Conservation (phyloP, 805 yeast species). For the Saturnispora galanensis region DNA sequence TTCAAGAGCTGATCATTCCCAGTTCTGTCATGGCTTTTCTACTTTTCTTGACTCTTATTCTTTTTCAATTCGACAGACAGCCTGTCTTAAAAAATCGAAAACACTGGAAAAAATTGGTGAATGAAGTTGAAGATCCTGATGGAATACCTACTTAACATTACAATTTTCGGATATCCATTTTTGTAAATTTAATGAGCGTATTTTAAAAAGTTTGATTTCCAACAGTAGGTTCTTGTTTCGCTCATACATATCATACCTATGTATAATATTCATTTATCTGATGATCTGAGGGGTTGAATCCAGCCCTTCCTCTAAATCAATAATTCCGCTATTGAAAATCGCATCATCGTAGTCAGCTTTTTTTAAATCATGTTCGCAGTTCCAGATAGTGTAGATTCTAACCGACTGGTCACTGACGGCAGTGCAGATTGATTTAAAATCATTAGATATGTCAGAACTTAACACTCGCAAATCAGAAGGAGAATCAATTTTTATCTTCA, state of each 20-base stretch:
- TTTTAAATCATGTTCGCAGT: slow-evolving; percentile 30
- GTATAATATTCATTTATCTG: slow-evolving; percentile 12
- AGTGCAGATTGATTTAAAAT: slow-evolving; percentile 50
- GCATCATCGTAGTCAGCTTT: slow-evolving; percentile 28
- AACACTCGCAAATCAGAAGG: slow-evolving; percentile 47
- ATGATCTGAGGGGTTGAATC: slow-evolving; percentile 20
- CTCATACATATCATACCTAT: neutral
- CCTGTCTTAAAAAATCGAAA: slow-evolving; percentile 67
- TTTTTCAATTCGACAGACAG: slow-evolving; percentile 46
- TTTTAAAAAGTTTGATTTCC: no score
- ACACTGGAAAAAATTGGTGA: slow-evolving; percentile 49
- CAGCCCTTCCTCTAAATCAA: slow-evolving; percentile 52
- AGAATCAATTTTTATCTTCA: slow-evolving; percentile 40
- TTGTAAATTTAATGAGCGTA: neutral
- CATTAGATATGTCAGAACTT: slow-evolving; percentile 60
- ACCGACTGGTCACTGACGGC: slow-evolving; percentile 75
- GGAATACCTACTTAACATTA: slow-evolving; percentile 68
- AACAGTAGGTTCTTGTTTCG: neutral
- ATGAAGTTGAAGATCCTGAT: slow-evolving; percentile 60
- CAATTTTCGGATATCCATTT: neutral
- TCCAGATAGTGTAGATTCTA: slow-evolving; percentile 68
- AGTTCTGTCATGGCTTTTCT: slow-evolving; percentile 49
- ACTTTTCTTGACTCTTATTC: slow-evolving; percentile 40
- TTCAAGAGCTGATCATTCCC: slow-evolving; percentile 57
- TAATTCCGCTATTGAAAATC: slow-evolving; percentile 44